Conservation (phyloP, 176 grass and related monocot species). For the Triticum dicoccoides region DNA sequence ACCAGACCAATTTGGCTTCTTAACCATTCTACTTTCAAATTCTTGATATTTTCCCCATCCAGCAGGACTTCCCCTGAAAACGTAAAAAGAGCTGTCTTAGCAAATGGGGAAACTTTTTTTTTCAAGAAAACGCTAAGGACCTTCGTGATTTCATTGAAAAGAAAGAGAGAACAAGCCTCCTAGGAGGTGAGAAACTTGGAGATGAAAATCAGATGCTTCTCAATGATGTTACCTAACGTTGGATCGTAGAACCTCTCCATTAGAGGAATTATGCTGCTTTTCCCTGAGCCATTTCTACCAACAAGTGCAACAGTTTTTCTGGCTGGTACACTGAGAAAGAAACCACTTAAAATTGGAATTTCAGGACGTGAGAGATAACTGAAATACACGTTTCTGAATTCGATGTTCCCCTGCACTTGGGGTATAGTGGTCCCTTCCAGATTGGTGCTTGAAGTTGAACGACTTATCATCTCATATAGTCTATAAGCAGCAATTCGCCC, state of each 20-base stretch:
- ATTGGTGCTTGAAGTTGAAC: conserved; percentile 77
- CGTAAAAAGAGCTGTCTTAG: conserved; percentile 17
- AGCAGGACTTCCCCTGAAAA: conserved; percentile 92
- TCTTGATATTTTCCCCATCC: conserved; percentile 99
- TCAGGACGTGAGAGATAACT: conserved; percentile 97
- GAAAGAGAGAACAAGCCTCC: too few species aligned
- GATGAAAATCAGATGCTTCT: not conserved
- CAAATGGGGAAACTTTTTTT: conserved; percentile 2
- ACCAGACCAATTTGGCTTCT: conserved; percentile 99
- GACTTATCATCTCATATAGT: conserved; percentile 98
- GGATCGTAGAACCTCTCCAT: conserved; percentile 99
- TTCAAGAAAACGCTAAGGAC: too few species aligned
- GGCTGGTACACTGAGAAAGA: conserved; percentile 94
- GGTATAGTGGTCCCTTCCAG: conserved; percentile 75
- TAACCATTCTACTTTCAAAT: conserved; percentile 94
- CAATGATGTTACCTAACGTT: conserved; percentile 73
- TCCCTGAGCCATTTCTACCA: conserved; percentile 98
- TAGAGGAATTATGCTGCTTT: conserved; percentile 99
- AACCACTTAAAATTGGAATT: conserved; percentile 98
- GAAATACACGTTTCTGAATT: conserved; percentile 99
- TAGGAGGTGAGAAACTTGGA: not conserved
- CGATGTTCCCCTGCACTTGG: conserved; percentile 95
- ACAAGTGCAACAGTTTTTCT: conserved; percentile 99
- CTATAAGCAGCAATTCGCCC: conserved; percentile 97
- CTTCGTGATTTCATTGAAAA: too few species aligned